Conservation (phyloP, 441 rosid species). For the Pelargonium myrrhifolium region DNA sequence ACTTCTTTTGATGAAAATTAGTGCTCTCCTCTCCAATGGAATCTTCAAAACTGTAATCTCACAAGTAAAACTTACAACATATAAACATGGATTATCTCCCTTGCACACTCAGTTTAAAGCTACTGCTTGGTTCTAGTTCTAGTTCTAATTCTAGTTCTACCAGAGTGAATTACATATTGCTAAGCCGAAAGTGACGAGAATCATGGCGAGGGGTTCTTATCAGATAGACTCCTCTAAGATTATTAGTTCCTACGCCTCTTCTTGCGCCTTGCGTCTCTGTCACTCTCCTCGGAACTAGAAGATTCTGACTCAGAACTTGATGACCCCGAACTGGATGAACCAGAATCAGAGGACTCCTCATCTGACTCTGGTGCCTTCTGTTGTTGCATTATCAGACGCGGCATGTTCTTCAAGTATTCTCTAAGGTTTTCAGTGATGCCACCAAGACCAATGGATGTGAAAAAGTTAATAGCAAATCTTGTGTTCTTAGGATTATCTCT, state of each 20-base stretch:
- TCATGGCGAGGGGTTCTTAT: no score
- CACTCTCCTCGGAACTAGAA: constrained; percentile 35
- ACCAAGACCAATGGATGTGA: constrained; percentile 92
- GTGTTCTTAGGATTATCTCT: constrained; percentile 89
- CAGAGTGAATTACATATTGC: no score
- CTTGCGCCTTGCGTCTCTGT: constrained; percentile 34
- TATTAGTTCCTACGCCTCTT: constrained; percentile 15
- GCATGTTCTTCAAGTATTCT: constrained; percentile 90
- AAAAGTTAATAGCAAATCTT: constrained; percentile 74
- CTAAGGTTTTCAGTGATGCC: constrained; percentile 84
- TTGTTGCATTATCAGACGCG: constrained; percentile 86
- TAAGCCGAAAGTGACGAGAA: no score
- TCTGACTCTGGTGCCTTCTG: constrained; percentile 43
- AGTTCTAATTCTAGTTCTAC: no score
- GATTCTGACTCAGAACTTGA: constrained; percentile 39
- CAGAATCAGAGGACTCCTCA: constrained; percentile 30
- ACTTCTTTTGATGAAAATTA: no score
- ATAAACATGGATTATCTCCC: no score
- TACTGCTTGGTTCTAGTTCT: no score
- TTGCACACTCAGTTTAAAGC: no score
- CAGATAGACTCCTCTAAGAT: no score
- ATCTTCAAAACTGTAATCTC: no score
- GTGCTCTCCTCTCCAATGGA: no score
- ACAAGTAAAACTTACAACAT: no score
- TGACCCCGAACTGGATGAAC: constrained; percentile 36